Evolutionary conservation across 2,329 filamentous ascomycete species (phyloP).

Genomic region (Simplicillium sp.): DNA sequence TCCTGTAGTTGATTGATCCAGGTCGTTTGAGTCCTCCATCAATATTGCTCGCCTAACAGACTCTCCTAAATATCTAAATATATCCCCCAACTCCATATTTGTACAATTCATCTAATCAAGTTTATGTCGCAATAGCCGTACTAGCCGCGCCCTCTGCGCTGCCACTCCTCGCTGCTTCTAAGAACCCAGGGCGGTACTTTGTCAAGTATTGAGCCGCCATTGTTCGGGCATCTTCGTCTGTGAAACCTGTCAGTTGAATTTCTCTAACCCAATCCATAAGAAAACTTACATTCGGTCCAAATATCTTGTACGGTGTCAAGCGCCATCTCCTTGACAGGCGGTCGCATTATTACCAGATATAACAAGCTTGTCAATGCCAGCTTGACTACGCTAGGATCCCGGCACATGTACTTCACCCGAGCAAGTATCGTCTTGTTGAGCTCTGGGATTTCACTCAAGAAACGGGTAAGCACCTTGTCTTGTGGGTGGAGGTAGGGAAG

Average conservation of each 20-base stretch:
- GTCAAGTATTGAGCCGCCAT: conserved; percentile 44
- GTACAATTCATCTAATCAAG: neutral
- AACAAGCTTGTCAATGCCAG: conserved; percentile 55
- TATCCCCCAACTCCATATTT: too few relatives aligned
- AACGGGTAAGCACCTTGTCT: conserved; percentile 83
- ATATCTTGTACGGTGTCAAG: conserved; percentile 58
- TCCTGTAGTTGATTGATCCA: too few relatives aligned
- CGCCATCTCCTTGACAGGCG: conserved; percentile 52
- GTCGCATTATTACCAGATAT: conserved; percentile 59
- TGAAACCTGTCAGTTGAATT: conserved; percentile 1
- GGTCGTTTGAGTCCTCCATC: too few relatives aligned
- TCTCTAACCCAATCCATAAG: neutral
- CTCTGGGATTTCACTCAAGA: conserved; percentile 83
- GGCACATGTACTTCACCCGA: conserved; percentile 59
- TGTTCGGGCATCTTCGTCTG: conserved; percentile 53
- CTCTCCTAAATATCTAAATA: too few relatives aligned
- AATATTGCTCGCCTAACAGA: too few relatives aligned
- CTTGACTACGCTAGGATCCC: conserved; percentile 55
- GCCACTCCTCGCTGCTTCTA: conserved; percentile 19
- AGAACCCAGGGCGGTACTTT: neutral
- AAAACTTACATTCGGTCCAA: conserved; percentile 53
- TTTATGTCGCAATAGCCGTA: conserved; percentile 19
- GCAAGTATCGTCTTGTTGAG: conserved; percentile 63
- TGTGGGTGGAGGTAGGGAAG: conserved; percentile 83
- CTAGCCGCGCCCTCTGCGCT: conserved; percentile 11